These are phyloP conservation scores for Saturnispora quitensis DNA, from an alignment of 805 yeast genomes.

Conservation along the genomic window DNA sequence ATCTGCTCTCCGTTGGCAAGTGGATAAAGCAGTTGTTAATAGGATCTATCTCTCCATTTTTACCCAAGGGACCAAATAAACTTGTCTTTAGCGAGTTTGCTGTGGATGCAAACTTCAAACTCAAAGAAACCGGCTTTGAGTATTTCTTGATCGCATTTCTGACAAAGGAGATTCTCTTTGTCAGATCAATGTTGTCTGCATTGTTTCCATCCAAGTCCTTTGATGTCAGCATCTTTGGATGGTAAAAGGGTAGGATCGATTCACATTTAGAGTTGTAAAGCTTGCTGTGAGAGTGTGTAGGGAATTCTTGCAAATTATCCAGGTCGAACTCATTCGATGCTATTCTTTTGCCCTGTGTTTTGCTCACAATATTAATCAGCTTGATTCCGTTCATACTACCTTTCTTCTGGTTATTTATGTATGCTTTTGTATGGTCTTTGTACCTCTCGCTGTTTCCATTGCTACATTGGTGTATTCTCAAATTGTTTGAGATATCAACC, in stretches of 20 bases:
- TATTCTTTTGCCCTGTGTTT: background rate
- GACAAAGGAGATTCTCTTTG: slow-evolving; percentile 5
- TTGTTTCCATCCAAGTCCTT: background rate
- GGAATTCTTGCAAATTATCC: background rate
- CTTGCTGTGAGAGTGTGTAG: background rate
- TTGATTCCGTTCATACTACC: background rate
- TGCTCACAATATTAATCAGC: slow-evolving; percentile 8
- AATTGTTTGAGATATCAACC: slow-evolving; percentile 13
- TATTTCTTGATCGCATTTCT: slow-evolving; percentile 14
- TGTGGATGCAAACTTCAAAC: background rate
- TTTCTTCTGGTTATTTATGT: background rate
- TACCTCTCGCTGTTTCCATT: background rate
- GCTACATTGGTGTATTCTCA: background rate
- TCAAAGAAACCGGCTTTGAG: slow-evolving; percentile 9
- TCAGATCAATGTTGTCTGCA: slow-evolving; percentile 11
- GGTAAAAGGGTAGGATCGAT: slow-evolving; percentile 13
- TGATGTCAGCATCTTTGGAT: background rate
- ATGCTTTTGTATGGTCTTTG: background rate
- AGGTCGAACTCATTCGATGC: background rate
- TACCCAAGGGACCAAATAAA: slow-evolving; percentile 2
- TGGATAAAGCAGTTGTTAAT: slow-evolving; percentile 7
- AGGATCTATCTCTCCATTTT: slow-evolving; percentile 8
- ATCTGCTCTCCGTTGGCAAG: background rate
- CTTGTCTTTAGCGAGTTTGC: background rate
- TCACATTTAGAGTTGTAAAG: slow-evolving; percentile 6